Base-by-base conservation (phyloP, 2,329 filamentous ascomycete genomes). In the Mariannaea elegans region DNA sequence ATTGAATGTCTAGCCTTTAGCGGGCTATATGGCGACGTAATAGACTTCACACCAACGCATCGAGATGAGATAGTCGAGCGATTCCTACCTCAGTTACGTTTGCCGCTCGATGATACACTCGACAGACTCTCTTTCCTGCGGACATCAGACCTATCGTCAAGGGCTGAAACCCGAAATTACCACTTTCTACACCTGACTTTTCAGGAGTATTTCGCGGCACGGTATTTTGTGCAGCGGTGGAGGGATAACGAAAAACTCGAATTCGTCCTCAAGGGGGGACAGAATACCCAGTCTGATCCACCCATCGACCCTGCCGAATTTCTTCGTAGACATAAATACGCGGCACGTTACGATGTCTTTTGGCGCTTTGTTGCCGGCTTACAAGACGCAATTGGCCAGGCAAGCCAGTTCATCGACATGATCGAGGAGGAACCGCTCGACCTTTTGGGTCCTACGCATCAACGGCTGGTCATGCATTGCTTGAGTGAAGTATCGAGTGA, bases 341-440 rank as follows among this genome's bases (percentile, higher is more conserved):
- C 66, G 27, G 31, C 64, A 19, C 73, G 73, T 29, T 80, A 78
- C 60, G 71, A 79, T 51, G 70, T 80, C 4, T 60, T 80, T 3
- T 81, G 77, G 78, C 73, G 77, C 16, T 81, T 81, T 67, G 74
- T 77, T 32, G 60, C 73, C 4, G 78, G 78, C n/a, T 58, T 80
- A n/a, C 66, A 80, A 29, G 41, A 66, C n/a, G 31, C 53, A 23
- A 46, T 66, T 7, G 36, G 41, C 9, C 19, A 61, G 4, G 36
- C 29, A 5, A 45, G 65, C 13, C 65, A 31, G 12, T 12, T 16
- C 27, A 31, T 31, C 4, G 27, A 9, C 76, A 78, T 51, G 72
- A 78, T 80, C 18, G 69, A 78, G 36, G 29, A 62, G 2, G 64
- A 77, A 36, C 76, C 75, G 42, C 66, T 62, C 27, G 77, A 79